Base-by-base conservation (phyloP, 306 rosid species). In the Malus orientalis region DNA sequence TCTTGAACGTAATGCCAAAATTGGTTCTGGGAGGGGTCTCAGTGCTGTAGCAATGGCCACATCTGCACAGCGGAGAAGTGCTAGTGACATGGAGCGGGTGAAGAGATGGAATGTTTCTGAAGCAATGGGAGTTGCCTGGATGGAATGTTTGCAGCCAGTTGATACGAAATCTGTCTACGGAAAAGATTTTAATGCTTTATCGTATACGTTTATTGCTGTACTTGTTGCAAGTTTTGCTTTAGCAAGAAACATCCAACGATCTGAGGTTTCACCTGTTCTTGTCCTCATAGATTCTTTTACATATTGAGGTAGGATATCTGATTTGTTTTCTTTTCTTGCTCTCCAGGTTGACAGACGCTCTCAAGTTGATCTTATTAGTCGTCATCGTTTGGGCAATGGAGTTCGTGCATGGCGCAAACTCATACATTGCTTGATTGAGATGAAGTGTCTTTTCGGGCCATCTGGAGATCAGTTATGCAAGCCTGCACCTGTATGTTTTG, bases 21-120 rank as follows among this genome's bases (percentile, higher is more conserved):
- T 95, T 75, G 99, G 99, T 82, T 91, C 99, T 67, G 99, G 99
- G 78, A 87, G 97, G 84, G 99, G 99, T 74, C 97, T 95, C 73
- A 91, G 96, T 82, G 99, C 99, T 62, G 93, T 95, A 79, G 99
- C 99, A 69, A 95, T 95, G 99, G 99, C 99, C 81, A 95, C 99
- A 32, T 95, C 99, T 81, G 93, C 96, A 69, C 97, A 92, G 79
- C 70, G 99, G 85, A 88, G 99, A 84, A 91, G 29, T 82, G 87
- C 82, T 66, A 79, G 97, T 84, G 97, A 95, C 85, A 82, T 77
- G 90, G 97, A 92, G 70, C 97, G 97, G 47, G 97, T 88, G 79
- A 82, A 74, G 86, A 88, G 97, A 82, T 95, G 99, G 99, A 95
- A 71, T 85, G 58, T 88, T 74, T 81, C 91, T 76, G 99, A 95